Evolutionary conservation across 1,284 basidiomycete species (phyloP).

Genomic region (Vanrija sp.): DNA sequence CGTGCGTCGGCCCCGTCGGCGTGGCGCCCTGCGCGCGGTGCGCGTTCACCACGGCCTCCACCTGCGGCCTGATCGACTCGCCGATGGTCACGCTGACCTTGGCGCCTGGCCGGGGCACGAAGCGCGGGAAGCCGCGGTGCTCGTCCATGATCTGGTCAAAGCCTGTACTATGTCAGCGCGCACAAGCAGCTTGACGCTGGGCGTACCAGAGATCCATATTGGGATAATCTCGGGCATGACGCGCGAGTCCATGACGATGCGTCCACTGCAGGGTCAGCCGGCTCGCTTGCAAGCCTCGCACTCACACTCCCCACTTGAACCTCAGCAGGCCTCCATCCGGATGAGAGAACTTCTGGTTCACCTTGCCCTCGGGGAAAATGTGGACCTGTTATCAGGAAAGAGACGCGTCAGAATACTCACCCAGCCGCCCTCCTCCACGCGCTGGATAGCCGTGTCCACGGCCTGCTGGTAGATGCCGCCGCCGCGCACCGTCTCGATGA

Average conservation of each 20-base stretch:
- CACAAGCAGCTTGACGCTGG: no score
- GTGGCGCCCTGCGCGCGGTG: constrained; percentile 29
- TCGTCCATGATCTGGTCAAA: constrained; percentile 90
- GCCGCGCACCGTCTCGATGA: constrained; percentile 87
- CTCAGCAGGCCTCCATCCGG: constrained; percentile 59
- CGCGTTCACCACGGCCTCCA: constrained; percentile 38
- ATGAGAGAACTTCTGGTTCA: constrained; percentile 70
- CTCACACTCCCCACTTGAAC: constrained; percentile 96
- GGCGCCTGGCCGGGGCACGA: constrained; percentile 40
- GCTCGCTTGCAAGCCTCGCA: constrained; percentile 31
- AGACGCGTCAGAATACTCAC: constrained; percentile 52
- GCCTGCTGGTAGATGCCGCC: constrained; percentile 85
- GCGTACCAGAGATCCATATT: constrained; percentile 80
- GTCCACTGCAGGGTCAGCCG: constrained; percentile 56
- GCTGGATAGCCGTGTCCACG: constrained; percentile 73
- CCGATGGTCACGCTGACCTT: constrained; percentile 45
- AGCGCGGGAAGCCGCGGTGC: constrained; percentile 54
- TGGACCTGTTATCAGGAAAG: constrained; percentile 61
- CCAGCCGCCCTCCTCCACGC: constrained; percentile 79
- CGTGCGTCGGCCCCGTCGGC: constrained; percentile 1
- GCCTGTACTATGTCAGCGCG: constrained; percentile 51
- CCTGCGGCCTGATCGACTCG: constrained; percentile 32
- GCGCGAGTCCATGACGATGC: constrained; percentile 75
- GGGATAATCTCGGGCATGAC: constrained; percentile 79
- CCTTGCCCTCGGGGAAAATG: constrained; percentile 88